These are phyloP conservation scores for Plasmodium billcollinsi DNA, from an alignment of 169 alveolate genomes.

Conservation along the genomic window DNA sequence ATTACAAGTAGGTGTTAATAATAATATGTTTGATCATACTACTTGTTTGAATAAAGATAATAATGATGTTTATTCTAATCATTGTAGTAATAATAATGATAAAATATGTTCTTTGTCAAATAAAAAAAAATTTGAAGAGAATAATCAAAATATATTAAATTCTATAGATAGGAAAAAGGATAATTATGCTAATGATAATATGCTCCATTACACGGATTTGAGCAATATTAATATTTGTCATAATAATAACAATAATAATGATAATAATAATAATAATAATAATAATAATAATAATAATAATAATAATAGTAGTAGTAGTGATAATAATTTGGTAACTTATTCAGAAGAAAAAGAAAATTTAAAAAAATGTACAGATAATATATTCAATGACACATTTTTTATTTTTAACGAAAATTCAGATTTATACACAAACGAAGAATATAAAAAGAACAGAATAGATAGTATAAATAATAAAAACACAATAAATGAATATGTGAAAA, in stretches of 20 bases:
- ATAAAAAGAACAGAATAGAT: conserved; percentile 21
- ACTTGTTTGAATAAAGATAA: background rate
- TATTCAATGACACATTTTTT: conserved; percentile 48
- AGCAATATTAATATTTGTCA: background rate
- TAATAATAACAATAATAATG: background rate
- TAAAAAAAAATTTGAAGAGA: no score
- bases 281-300: background rate
- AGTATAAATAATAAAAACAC: background rate
- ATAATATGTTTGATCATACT: background rate
- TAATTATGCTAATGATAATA: no score
- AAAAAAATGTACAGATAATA: conserved; percentile 5
- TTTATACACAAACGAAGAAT: conserved; percentile 69
- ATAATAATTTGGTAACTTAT: background rate
- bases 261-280: background rate
- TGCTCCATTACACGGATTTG: no score
- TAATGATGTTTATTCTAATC: background rate
- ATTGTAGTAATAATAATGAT: background rate
- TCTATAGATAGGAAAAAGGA: no score
- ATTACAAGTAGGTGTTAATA: background rate
- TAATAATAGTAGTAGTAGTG: background rate
- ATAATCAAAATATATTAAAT: no score
- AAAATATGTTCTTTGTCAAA: no score
- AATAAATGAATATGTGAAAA: conserved; percentile 5
- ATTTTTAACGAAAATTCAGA: conserved; percentile 68
- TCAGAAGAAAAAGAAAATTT: conserved; percentile 1